These are phyloP conservation scores for Cystobasidium ongulense DNA, from an alignment of 768 basidiomycete species.

Conservation along the genomic window DNA sequence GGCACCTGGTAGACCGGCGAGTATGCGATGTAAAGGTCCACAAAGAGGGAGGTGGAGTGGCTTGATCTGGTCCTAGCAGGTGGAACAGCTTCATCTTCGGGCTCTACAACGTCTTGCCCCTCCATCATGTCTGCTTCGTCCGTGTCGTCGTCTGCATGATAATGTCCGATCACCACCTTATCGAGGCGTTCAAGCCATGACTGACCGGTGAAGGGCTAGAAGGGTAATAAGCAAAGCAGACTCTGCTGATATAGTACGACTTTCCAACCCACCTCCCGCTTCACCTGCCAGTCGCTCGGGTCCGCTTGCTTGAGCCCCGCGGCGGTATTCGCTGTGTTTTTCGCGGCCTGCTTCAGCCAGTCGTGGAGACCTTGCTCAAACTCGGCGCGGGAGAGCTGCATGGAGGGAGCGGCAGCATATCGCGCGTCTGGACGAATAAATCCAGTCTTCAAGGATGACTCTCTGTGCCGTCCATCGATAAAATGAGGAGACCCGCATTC, in stretches of 20 bases:
- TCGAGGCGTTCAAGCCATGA: conserved; percentile 13
- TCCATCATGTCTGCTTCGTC: neutral
- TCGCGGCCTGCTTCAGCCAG: conserved; percentile 1
- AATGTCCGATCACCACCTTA: neutral
- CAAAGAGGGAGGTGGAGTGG: conserved; percentile 39
- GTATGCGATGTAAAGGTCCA: conserved; percentile 63
- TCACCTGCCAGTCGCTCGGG: neutral
- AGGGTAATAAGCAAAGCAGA: neutral
- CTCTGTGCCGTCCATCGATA: neutral
- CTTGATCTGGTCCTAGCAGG: neutral
- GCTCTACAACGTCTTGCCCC: neutral
- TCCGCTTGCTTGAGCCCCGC: neutral
- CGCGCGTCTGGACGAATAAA: no score
- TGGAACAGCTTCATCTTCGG: conserved; percentile 3
- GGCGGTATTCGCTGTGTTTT: neutral
- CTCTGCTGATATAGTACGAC: neutral
- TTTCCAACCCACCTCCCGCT: neutral
- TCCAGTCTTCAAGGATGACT: no score
- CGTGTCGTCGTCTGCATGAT: neutral
- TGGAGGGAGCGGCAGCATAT: neutral
- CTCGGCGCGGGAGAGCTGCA: conserved; percentile 1
- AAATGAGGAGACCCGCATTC: neutral
- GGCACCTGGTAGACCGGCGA: conserved; percentile 75
- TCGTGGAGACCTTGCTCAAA: neutral
- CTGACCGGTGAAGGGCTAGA: conserved; percentile 14